Conservation (phyloP, 2,329 filamentous ascomycete genomes). For the Nannizzia gypsea region DNA sequence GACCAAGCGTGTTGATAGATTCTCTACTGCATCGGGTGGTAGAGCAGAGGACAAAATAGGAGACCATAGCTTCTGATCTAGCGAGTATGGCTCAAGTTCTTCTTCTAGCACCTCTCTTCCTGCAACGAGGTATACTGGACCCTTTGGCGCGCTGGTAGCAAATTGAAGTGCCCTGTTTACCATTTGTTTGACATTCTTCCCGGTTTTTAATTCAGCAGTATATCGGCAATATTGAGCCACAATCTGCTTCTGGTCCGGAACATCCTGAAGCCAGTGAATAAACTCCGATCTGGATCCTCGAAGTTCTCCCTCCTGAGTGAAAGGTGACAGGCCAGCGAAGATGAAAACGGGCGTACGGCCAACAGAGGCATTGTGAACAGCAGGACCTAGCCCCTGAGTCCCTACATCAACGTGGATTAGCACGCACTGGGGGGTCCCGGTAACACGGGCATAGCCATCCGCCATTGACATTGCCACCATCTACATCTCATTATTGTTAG, state of each 20-base stretch:
- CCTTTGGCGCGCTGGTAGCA: slow-evolving; percentile 62
- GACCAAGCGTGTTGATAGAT: slow-evolving; percentile 35
- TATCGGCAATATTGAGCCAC: slow-evolving; percentile 79
- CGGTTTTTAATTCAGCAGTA: slow-evolving; percentile 68
- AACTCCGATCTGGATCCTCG: slow-evolving; percentile 69
- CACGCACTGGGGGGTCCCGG: slow-evolving; percentile 61
- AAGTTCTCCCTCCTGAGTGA: slow-evolving; percentile 65
- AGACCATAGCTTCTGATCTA: slow-evolving; percentile 60
- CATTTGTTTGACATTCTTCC: slow-evolving; percentile 78
- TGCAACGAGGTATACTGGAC: slow-evolving; percentile 67
- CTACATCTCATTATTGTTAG: slow-evolving; percentile 19
- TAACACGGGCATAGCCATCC: slow-evolving; percentile 64
- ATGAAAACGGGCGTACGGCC: slow-evolving; percentile 64
- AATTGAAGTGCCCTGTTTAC: slow-evolving; percentile 77
- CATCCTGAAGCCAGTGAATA: slow-evolving; percentile 78
- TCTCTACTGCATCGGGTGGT: slow-evolving; percentile 35
- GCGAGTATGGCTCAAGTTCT: slow-evolving; percentile 59
- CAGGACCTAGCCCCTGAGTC: slow-evolving; percentile 64
- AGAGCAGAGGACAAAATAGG: slow-evolving; percentile 57
- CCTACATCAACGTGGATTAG: slow-evolving; percentile 74
- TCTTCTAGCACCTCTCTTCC: slow-evolving; percentile 77
- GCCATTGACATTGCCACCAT: slow-evolving; percentile 81
- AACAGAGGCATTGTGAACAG: slow-evolving; percentile 66
- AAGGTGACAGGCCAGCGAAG: slow-evolving; percentile 66
- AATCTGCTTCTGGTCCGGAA: slow-evolving; percentile 70